phyloP scores from a whole-genome alignment of 2,329 filamentous ascomycete species.

The Colletotrichum theobromicola region DNA sequence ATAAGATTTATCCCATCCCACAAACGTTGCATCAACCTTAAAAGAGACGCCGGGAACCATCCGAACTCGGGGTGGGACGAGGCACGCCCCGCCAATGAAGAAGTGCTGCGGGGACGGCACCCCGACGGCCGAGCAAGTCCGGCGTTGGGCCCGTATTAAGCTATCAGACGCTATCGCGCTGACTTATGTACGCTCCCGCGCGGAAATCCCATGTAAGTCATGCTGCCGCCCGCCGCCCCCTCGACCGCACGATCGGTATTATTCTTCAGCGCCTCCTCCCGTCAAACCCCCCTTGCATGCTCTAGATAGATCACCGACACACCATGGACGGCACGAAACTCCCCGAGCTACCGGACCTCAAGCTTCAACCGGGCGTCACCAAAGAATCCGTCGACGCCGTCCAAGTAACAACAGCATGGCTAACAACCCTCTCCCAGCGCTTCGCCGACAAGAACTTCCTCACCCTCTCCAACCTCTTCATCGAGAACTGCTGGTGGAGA shows the following conservation, averaged over 20 bases:
- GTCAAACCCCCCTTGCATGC: not conserved
- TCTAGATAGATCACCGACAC: not conserved
- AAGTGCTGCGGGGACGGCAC: not conserved
- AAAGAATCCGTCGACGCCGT: not conserved
- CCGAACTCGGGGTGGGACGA: not conserved
- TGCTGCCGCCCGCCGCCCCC: not conserved
- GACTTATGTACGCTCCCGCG: not conserved
- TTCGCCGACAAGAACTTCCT: not conserved
- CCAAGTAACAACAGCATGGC: not conserved
- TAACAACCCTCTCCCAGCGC: not conserved
- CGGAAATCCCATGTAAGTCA: not conserved
- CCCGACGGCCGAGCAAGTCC: not conserved
- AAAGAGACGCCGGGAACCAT: not conserved
- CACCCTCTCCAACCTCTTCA: slow-evolving; percentile 25
- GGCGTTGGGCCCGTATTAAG: not conserved
- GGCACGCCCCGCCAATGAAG: not conserved
- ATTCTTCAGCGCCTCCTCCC: not conserved
- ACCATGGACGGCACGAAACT: not conserved
- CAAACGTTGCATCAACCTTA: not conserved
- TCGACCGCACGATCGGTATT: not conserved
- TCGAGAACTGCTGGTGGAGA: slow-evolving; percentile 31
- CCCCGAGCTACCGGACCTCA: not conserved
- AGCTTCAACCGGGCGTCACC: not conserved
- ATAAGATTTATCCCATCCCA: not conserved
- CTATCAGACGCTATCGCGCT: slow-evolving; percentile 3